These are phyloP conservation scores for Microstroma glucosiphilum DNA, from an alignment of 1,284 basidiomycete genomes.

Conservation along the genomic window DNA sequence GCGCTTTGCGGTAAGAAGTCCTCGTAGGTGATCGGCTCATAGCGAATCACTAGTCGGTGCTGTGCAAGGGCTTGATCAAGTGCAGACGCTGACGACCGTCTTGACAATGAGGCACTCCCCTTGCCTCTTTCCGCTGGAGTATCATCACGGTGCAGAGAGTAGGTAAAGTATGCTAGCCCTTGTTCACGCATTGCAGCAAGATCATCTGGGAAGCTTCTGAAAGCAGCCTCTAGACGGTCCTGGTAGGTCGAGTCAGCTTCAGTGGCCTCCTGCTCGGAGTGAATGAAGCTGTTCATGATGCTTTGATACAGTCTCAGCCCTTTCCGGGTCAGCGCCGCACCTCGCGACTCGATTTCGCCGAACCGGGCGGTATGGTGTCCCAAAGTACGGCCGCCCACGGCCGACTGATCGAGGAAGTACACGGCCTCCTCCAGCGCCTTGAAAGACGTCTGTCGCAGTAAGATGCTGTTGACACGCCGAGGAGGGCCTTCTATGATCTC, in stretches of 20 bases:
- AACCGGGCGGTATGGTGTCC: constrained; percentile 53
- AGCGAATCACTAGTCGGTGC: constrained; percentile 19
- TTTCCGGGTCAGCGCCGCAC: constrained; percentile 51
- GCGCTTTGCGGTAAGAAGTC: constrained; percentile 54
- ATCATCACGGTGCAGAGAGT: neutral
- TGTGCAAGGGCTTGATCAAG: neutral
- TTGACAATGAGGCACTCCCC: neutral
- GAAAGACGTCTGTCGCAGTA: neutral
- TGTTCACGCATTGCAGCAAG: neutral
- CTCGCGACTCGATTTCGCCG: constrained; percentile 54
- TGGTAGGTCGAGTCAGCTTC: neutral
- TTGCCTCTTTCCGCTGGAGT: neutral
- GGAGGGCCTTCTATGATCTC: neutral
- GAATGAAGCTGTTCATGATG: neutral
- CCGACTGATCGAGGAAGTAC: neutral
- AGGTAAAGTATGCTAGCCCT: neutral
- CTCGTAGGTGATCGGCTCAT: constrained; percentile 52
- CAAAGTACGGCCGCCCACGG: neutral
- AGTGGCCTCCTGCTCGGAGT: neutral
- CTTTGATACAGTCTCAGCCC: constrained; percentile 19
- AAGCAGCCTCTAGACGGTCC: neutral
- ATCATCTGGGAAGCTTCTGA: neutral
- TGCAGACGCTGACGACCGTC: neutral
- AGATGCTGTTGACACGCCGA: neutral
- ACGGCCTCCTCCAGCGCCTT: neutral